Conservation (phyloP, 2,329 filamentous ascomycete genomes). For the Fusarium albidum region DNA sequence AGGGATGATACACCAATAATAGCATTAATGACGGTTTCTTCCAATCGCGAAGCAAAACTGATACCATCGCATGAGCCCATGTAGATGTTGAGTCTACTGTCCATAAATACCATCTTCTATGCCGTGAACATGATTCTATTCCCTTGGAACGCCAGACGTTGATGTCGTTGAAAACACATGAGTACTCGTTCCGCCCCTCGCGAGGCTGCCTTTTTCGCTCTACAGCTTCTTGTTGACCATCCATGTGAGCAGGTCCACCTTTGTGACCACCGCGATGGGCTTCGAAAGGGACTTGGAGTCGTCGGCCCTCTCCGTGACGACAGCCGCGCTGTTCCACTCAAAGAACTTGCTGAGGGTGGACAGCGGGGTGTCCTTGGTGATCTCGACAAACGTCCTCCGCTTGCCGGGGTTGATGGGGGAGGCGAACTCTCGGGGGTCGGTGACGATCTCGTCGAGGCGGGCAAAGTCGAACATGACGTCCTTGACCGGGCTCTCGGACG, state of each 20-base stretch:
- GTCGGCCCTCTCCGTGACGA: slow-evolving; percentile 81
- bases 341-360: slow-evolving; percentile 89
- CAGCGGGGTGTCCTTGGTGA: slow-evolving; percentile 89
- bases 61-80: slow-evolving; percentile 30
- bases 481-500: slow-evolving; percentile 75
- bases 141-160: slow-evolving; percentile 43
- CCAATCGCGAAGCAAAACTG: slow-evolving; percentile 25
- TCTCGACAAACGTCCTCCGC: slow-evolving; percentile 86
- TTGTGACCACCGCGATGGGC: slow-evolving; percentile 91
- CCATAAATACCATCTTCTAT: slow-evolving; percentile 32
- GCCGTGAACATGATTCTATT: slow-evolving; percentile 32
- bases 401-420: slow-evolving; percentile 47
- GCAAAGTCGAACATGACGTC: slow-evolving; percentile 98
- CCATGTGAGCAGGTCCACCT: slow-evolving; percentile 94
- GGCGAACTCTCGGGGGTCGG: slow-evolving; percentile 77
- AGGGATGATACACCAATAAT: slow-evolving; percentile 30
- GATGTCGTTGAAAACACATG: slow-evolving; percentile 45
- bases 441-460: slow-evolving; percentile 86
- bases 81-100: slow-evolving; percentile 55
- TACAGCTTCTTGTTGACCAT: slow-evolving; percentile 73
- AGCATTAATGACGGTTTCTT: slow-evolving; percentile 37
- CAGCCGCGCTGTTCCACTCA: slow-evolving; percentile 96
- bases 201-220: slow-evolving; percentile 16
- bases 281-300: slow-evolving; percentile 68
- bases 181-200: slow-evolving; percentile 42